Evolutionary conservation across 2,329 filamentous ascomycete genomes (phyloP).

Genomic region (Plectosphaerella cucumerina): DNA sequence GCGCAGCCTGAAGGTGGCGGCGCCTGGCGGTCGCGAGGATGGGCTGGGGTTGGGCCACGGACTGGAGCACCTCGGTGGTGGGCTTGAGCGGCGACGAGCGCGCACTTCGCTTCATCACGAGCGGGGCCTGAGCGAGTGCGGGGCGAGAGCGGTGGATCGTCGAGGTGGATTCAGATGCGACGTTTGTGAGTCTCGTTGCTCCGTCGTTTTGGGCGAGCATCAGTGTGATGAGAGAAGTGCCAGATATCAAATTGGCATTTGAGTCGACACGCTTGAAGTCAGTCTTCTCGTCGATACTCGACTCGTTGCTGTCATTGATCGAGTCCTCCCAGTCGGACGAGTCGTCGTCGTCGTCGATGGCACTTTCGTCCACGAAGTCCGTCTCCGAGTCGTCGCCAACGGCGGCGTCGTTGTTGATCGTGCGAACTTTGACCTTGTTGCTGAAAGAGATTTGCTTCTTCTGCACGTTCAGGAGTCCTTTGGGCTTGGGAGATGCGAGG

Average conservation of each 20-base stretch:
- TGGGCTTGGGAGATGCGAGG: slow-evolving; percentile 39
- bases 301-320: slow-evolving; percentile 75
- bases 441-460: slow-evolving; percentile 84
- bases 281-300: slow-evolving; percentile 73
- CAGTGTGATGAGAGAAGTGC: slow-evolving; percentile 83
- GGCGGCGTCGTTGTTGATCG: slow-evolving; percentile 52
- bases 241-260: slow-evolving; percentile 75
- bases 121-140: slow-evolving; percentile 45
- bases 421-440: slow-evolving; percentile 67
- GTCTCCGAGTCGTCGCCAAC: slow-evolving; percentile 50
- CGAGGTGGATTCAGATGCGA: slow-evolving; percentile 63
- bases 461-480: slow-evolving; percentile 34
- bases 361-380: slow-evolving; percentile 75
- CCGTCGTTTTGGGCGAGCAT: slow-evolving; percentile 78
- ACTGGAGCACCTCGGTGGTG: slow-evolving; percentile 61
- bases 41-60: slow-evolving; percentile 58
- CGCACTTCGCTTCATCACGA: slow-evolving; percentile 60
- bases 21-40: slow-evolving; percentile 67
- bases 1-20: slow-evolving; percentile 61
- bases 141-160: slow-evolving; percentile 61
- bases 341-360: slow-evolving; percentile 68
- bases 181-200: slow-evolving; percentile 63
- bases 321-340: slow-evolving; percentile 61
- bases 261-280: slow-evolving; percentile 92
- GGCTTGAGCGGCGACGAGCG: slow-evolving; percentile 45